Conservation (phyloP, 306 rosid species). For the Citrullus amarus region DNA sequence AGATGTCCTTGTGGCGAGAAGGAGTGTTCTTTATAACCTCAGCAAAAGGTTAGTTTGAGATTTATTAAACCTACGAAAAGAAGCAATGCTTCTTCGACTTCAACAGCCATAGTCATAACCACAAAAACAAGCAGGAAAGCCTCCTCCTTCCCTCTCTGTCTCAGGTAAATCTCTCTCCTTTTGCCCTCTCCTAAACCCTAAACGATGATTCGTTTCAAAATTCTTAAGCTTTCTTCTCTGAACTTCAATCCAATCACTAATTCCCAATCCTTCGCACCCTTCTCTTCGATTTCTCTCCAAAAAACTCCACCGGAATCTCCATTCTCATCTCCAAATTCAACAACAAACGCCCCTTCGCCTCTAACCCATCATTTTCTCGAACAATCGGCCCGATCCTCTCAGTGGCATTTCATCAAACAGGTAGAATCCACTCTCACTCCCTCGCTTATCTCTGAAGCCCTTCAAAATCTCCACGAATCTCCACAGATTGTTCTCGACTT, state of each 20-base stretch:
- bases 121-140: neutral
- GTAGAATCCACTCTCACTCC: conserved; percentile 31
- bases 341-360: neutral
- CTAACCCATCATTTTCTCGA: conserved; percentile 27
- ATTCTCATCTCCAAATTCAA: conserved; percentile 2
- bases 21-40: too few species aligned
- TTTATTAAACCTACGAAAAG: too few species aligned
- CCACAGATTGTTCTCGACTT: conserved; percentile 38
- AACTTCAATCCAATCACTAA: neutral
- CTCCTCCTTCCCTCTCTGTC: neutral
- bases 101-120: too few species aligned
- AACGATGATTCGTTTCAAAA: neutral
- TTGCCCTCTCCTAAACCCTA: neutral
- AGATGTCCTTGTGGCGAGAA: too few species aligned
- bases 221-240: neutral
- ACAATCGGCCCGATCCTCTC: conserved; percentile 39
- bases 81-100: too few species aligned
- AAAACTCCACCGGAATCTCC: conserved; percentile 11
- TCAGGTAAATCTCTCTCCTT: neutral
- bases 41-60: too few species aligned
- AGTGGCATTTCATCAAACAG: conserved; percentile 80
- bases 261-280: neutral
- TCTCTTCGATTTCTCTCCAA: conserved; percentile 16
- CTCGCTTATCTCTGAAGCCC: conserved; percentile 34
- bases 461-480: conserved; percentile 27